These are phyloP conservation scores for Maudiozyma humilis DNA, from an alignment of 1,139 yeast species.

Conservation along the genomic window DNA sequence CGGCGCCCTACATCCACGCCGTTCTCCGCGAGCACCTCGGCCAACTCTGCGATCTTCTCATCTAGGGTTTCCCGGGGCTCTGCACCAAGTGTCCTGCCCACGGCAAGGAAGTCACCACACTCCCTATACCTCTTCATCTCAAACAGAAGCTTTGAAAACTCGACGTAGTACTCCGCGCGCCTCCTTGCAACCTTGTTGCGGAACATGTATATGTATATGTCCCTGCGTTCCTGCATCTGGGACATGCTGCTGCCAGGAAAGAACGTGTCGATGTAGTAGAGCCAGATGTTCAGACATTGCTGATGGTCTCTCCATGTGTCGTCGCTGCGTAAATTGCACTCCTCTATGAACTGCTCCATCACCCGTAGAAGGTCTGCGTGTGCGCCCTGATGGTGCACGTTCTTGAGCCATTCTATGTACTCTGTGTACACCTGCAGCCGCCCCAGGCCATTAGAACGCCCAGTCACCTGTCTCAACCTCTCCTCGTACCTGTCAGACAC, in stretches of 20 bases:
- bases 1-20: conserved; percentile 1
- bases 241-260: no score
- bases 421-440: conserved; percentile 68
- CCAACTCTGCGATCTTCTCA: conserved; percentile 3
- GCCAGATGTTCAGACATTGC: conserved; percentile 73
- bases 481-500: conserved; percentile 23
- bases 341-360: conserved; percentile 65
- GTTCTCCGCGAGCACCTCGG: conserved; percentile 1
- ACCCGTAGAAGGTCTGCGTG: conserved; percentile 62
- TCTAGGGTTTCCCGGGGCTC: conserved; percentile 7
- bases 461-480: conserved; percentile 37
- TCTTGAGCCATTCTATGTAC: conserved; percentile 65
- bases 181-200: conserved; percentile 64
- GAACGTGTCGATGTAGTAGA: conserved; percentile 32
- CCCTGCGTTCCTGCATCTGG: conserved; percentile 32
- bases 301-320: conserved; percentile 36
- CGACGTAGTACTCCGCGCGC: conserved; percentile 70
- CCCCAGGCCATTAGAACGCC: conserved; percentile 79
- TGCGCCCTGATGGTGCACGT: conserved; percentile 66
- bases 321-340: conserved; percentile 10
- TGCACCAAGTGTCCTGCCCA: conserved; percentile 43
- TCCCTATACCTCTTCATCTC: conserved; percentile 48
- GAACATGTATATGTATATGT: conserved; percentile 64
- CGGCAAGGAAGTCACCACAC: conserved; percentile 54
- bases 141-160: conserved; percentile 54